These are phyloP conservation scores for Kurtzmaniella natalensis DNA, from an alignment of 1,139 yeast species.

Conservation along the genomic window DNA sequence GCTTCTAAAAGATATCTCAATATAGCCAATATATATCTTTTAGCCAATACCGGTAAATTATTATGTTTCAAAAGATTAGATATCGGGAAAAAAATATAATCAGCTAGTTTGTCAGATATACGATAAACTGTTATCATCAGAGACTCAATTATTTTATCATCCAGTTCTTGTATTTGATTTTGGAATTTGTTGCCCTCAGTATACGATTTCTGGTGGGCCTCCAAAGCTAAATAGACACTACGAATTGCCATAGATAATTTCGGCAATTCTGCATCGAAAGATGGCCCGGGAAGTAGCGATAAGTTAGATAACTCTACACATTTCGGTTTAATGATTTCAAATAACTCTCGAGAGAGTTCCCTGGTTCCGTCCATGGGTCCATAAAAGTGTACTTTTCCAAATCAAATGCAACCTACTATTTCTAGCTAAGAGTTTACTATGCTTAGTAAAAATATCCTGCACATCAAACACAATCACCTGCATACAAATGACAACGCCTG, in stretches of 20 bases:
- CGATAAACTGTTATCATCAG: slow-evolving; percentile 14
- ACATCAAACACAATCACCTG: too few relatives aligned
- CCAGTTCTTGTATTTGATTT: too few relatives aligned
- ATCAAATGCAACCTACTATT: too few relatives aligned
- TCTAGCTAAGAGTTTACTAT: too few relatives aligned
- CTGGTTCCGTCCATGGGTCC: not conserved
- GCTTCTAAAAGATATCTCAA: slow-evolving; percentile 24
- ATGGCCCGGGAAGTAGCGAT: slow-evolving; percentile 14
- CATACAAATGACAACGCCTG: too few relatives aligned
- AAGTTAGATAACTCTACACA: slow-evolving; percentile 29
- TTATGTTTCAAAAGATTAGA: slow-evolving; percentile 30
- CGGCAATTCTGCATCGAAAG: too few relatives aligned
- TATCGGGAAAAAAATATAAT: slow-evolving; percentile 40
- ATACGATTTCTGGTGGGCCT: slow-evolving; percentile 14
- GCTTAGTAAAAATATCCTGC: too few relatives aligned
- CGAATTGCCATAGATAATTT: slow-evolving; percentile 11
- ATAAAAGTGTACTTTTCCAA: too few relatives aligned
- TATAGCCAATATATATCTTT: slow-evolving; percentile 22
- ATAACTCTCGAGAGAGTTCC: slow-evolving; percentile 26
- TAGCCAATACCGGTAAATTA: slow-evolving; percentile 17
- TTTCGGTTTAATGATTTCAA: slow-evolving; percentile 26
- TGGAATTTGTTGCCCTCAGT: not conserved
- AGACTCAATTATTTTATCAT: too few relatives aligned
- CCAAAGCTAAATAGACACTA: slow-evolving; percentile 11
- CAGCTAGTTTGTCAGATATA: slow-evolving; percentile 32